phyloP scores from a whole-genome alignment of 2,329 filamentous ascomycete species.

The Botrytis galanthina region DNA sequence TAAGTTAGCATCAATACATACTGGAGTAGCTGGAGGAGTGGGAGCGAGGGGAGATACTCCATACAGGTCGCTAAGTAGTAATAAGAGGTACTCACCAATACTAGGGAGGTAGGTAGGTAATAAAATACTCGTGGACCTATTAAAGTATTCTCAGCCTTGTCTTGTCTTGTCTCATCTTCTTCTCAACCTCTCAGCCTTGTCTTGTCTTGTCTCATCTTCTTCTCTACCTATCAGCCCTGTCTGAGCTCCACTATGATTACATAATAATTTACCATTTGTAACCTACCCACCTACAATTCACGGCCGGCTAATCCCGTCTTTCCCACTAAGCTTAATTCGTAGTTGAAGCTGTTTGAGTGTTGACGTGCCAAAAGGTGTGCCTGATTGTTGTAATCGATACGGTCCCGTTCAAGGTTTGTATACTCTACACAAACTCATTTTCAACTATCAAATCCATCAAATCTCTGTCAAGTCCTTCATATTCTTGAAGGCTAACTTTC shows the following conservation, averaged over 20 bases:
- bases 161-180: not conserved
- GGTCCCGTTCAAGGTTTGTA: not conserved
- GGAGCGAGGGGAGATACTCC: no score
- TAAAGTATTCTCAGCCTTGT: not conserved
- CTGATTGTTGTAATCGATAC: slow-evolving; percentile 6
- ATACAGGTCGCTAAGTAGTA: no score
- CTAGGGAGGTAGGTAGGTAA: no score
- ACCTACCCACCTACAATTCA: not conserved
- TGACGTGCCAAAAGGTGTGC: slow-evolving; percentile 22
- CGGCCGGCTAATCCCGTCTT: not conserved
- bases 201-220: not conserved
- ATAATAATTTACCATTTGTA: not conserved
- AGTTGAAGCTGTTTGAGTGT: slow-evolving; percentile 12
- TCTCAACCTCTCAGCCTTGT: not conserved
- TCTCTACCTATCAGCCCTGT: not conserved
- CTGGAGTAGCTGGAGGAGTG: no score
- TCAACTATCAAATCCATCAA: slow-evolving; percentile 1
- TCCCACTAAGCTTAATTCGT: not conserved
- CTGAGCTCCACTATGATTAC: not conserved
- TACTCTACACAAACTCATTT: not conserved
- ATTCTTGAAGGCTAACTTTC: not conserved
- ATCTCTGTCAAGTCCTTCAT: not conserved
- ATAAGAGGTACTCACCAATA: not conserved
- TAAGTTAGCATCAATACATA: no score
- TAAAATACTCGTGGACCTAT: no score